A percentile compares a stretch with the other conserved stretches of the same genome.
Evolutionary conservation across 306 rosid genomes (phyloP).

Genomic region (Trichosanthes cucumerina): DNA sequence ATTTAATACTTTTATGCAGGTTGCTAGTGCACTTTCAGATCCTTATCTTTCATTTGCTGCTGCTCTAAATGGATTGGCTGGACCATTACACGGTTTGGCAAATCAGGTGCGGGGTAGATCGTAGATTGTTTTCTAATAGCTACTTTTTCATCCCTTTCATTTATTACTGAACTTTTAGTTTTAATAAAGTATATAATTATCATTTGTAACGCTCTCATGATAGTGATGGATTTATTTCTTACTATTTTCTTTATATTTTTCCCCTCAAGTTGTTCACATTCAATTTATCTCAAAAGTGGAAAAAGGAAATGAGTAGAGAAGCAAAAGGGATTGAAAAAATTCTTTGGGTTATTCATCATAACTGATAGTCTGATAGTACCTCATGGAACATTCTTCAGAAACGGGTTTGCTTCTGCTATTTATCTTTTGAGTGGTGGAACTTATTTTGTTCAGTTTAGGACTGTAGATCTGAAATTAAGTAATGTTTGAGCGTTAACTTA

Average conservation of each 20-base stretch:
- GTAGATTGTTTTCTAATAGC: conserved; percentile 3
- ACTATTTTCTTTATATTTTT: background rate
- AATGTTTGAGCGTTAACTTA: background rate
- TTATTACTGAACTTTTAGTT: background rate
- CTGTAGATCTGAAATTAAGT: background rate
- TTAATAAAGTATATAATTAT: background rate
- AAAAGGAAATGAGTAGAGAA: background rate
- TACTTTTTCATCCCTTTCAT: background rate
- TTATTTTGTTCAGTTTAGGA: background rate
- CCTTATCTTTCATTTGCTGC: conserved; percentile 95
- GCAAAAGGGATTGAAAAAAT: background rate
- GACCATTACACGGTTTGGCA: conserved; percentile 99
- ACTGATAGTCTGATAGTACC: background rate
- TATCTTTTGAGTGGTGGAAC: background rate
- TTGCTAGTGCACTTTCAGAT: conserved; percentile 89
- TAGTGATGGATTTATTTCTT: background rate
- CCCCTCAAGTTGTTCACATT: background rate
- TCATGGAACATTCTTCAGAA: background rate
- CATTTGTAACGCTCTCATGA: background rate
- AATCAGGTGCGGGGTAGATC: conserved; percentile 61
- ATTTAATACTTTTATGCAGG: conserved; percentile 39
- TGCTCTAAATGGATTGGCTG: conserved; percentile 97
- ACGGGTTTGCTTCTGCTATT: background rate
- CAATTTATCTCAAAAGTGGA: background rate
- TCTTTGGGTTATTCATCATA: background rate